phyloP scores from a whole-genome alignment of 2,329 filamentous ascomycete genomes.

The Aspergillus ustus region DNA sequence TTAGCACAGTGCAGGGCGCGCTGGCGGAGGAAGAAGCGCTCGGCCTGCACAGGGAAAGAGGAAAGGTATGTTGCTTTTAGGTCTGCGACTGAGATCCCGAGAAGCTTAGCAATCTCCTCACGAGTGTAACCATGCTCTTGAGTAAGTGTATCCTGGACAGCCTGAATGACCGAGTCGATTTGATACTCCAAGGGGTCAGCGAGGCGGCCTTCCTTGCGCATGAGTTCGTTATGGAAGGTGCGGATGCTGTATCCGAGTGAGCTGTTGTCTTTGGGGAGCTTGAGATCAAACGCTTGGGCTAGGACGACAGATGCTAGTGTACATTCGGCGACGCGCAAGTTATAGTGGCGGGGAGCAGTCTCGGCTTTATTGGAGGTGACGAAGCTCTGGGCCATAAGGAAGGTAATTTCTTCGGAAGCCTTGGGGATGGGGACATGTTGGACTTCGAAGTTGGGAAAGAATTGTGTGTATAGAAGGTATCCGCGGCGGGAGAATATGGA shows the following conservation, averaged over 20 bases:
- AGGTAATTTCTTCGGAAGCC: conserved; percentile 80
- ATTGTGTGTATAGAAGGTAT: conserved; percentile 86
- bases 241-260: conserved; percentile 82
- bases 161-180: conserved; percentile 71
- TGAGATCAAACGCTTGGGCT: conserved; percentile 63
- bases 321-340: conserved; percentile 94
- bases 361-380: conserved; percentile 93
- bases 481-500: conserved; percentile 90
- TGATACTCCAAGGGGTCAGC: conserved; percentile 65
- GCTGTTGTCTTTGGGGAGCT: conserved; percentile 76
- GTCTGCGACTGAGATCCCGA: conserved; percentile 71
- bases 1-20: conserved; percentile 88
- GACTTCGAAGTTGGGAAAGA: conserved; percentile 77
- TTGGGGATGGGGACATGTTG: conserved; percentile 80
- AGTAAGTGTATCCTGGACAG: conserved; percentile 72
- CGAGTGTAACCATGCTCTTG: conserved; percentile 85
- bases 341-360: conserved; percentile 92
- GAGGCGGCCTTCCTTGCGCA: conserved; percentile 56
- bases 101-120: conserved; percentile 76
- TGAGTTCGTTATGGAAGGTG: conserved; percentile 85
- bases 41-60: conserved; percentile 85
- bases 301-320: conserved; percentile 78
- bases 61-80: conserved; percentile 81
- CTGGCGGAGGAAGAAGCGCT: conserved; percentile 84
- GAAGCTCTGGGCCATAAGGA: conserved; percentile 93